Evolutionary conservation across 495 filamentous ascomycete genomes (phyloP), one percentile per base, ranked within the genome.

Genomic region (Cryomyces antarcticus): DNA sequence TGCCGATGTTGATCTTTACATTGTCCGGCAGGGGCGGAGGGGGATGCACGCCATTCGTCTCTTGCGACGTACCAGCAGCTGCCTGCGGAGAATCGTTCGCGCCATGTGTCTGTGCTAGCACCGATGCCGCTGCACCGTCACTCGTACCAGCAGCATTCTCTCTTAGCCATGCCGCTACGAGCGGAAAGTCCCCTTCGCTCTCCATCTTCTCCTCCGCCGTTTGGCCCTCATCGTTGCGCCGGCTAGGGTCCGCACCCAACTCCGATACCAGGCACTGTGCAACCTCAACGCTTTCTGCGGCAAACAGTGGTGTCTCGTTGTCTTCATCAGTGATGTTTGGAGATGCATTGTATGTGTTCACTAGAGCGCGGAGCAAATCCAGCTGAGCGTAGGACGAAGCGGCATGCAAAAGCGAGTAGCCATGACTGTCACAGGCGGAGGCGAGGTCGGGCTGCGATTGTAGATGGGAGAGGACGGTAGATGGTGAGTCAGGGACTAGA

Each of bases 391-490:
- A 97, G 47, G 87, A 95, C 30, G 79, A 73, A 5, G 88, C 82
- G 24, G 89, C 92, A 58, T 97, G 89, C 17, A 96, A 63, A 17
- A 95, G 71, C 11, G 87, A 92, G 64, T 97, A 94, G 49, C 59
- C 59, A 39, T 62, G 52, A 3, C 37, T 33, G 39, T 63, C 61
- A 33, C 52, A 43, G 28, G 48, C 39, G 3, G 52, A 51, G 24
- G 61, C 61, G 30, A 62, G 56, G 4, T 49, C 38, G 0, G 58
- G 61, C 38, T 59, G 45, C 28, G 46, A 37, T 7, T 46, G 28
- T 29, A 63, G 52, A 28, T 50, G 49, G 7, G 45, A 39, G 31
- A 63, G 50, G 37, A 63, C 58, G 2, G 42, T 34, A 24, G 39
- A 17, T 3, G 61, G 59, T 9, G 45, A 41, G 28, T 58, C 57